Conservation (phyloP, 2,329 filamentous ascomycete genomes). For the Ascochyta koolunga region DNA sequence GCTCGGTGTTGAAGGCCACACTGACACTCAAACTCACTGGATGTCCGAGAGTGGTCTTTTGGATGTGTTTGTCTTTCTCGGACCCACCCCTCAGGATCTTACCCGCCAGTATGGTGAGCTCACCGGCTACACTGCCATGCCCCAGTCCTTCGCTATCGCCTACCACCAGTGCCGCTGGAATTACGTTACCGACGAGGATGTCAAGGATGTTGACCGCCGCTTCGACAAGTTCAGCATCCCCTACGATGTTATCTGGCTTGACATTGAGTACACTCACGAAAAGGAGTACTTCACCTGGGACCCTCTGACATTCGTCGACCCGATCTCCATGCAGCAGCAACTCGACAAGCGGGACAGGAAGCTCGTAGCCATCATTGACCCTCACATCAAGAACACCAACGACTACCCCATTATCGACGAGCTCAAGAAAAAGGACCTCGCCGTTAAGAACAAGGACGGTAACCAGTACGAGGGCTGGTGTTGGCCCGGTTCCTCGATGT, state of each 20-base stretch:
- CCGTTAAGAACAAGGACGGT: conserved; percentile 86
- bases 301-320: conserved; percentile 82
- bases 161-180: conserved; percentile 99
- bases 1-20: conserved; percentile 71
- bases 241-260: conserved; percentile 98
- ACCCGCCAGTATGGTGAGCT: conserved; percentile 84
- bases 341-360: conserved; percentile 85
- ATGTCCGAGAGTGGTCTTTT: conserved; percentile 89
- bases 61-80: conserved; percentile 93
- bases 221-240: conserved; percentile 96
- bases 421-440: conserved; percentile 81
- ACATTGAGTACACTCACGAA: conserved; percentile 95
- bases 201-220: conserved; percentile 93
- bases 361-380: conserved; percentile 92
- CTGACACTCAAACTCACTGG: conserved; percentile 91
- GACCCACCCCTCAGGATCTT: conserved; percentile 82
- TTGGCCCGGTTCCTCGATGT: conserved; percentile 96
- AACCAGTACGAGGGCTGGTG: conserved; percentile 96
- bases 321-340: conserved; percentile 85
- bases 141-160: conserved; percentile 87
- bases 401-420: conserved; percentile 79
- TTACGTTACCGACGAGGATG: conserved; percentile 95
- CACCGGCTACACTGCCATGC: conserved; percentile 88
- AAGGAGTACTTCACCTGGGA: conserved; percentile 99
- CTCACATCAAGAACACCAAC: conserved; percentile 92